Evolutionary conservation across 768 basidiomycete genomes (phyloP).

Genomic region (Candolleomyces efflorescens): DNA sequence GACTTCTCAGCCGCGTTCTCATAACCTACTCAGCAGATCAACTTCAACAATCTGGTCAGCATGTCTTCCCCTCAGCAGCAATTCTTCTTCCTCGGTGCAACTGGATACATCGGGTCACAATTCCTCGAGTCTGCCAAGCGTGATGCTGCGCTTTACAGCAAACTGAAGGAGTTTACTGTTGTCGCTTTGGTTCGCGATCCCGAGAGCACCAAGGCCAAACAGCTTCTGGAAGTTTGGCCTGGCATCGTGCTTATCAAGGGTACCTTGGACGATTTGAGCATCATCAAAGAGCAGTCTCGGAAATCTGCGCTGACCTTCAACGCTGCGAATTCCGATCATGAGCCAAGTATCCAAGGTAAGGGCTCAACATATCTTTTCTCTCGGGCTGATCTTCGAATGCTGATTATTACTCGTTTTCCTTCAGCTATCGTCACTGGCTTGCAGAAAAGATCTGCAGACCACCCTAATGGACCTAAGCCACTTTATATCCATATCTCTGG

Average conservation of each 20-base stretch:
- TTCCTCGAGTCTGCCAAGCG: constrained; percentile 29
- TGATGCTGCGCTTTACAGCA: constrained; percentile 19
- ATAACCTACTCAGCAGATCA: too few species aligned
- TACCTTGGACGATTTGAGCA: constrained; percentile 28
- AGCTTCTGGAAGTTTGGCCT: constrained; percentile 27
- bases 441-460: background rate
- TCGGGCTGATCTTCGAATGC: background rate
- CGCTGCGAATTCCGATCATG: constrained; percentile 36
- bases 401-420: background rate
- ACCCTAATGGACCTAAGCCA: constrained; percentile 26
- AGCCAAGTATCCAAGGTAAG: constrained; percentile 28
- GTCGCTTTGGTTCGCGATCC: constrained; percentile 33
- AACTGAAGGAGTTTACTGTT: constrained; percentile 20
- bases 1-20: too few species aligned
- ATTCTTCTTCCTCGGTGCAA: constrained; percentile 36
- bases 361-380: background rate
- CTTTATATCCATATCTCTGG: constrained; percentile 43
- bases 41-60: background rate
- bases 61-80: background rate
- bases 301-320: constrained; percentile 39
- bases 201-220: constrained; percentile 22
- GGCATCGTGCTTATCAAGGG: constrained; percentile 35
- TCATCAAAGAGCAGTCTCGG: constrained; percentile 30
- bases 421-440: background rate
- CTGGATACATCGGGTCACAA: constrained; percentile 41